Percentiles rank a stretch among this genome's conserved stretches.
Evolutionary conservation across 2,329 filamentous ascomycete species (phyloP).

Genomic region (Periconia digitata): DNA sequence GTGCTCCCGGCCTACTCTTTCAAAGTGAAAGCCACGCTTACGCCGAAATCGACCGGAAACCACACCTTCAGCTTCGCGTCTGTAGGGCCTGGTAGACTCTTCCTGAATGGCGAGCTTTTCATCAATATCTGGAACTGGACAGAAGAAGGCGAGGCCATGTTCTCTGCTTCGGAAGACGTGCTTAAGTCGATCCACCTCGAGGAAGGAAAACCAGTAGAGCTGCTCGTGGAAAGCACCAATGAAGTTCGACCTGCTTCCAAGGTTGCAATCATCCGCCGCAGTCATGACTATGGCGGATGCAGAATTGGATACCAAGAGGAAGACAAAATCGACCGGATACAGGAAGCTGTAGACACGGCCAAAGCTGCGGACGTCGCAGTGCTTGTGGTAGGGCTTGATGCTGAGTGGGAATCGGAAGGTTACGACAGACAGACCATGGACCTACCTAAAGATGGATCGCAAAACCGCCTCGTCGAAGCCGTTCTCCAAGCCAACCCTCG

Average conservation of each 20-base stretch:
- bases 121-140: constrained; percentile 71
- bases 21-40: constrained; percentile 62
- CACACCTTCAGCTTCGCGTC: constrained; percentile 70
- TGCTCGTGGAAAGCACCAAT: constrained; percentile 67
- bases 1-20: constrained; percentile 67
- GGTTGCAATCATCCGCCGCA: constrained; percentile 58
- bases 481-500: constrained; percentile 67
- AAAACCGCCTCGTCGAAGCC: constrained; percentile 65
- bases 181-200: constrained; percentile 63
- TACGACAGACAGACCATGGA: constrained; percentile 65
- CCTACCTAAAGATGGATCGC: constrained; percentile 57
- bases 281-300: constrained; percentile 70
- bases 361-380: constrained; percentile 74
- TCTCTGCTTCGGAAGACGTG: constrained; percentile 67
- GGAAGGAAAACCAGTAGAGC: constrained; percentile 60
- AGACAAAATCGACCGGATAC: constrained; percentile 59
- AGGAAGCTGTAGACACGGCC: constrained; percentile 66
- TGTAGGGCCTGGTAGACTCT: constrained; percentile 65
- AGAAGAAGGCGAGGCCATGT: constrained; percentile 70
- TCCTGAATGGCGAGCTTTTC: constrained; percentile 60
- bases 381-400: constrained; percentile 75
- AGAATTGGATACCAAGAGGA: constrained; percentile 71
- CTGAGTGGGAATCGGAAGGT: constrained; percentile 75
- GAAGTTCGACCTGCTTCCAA: constrained; percentile 64
- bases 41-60: constrained; percentile 59